Percentiles rank a stretch among this genome's conserved stretches.
Conservation (phyloP, 345 rosid species). For the Raphanus raphanistrum region DNA sequence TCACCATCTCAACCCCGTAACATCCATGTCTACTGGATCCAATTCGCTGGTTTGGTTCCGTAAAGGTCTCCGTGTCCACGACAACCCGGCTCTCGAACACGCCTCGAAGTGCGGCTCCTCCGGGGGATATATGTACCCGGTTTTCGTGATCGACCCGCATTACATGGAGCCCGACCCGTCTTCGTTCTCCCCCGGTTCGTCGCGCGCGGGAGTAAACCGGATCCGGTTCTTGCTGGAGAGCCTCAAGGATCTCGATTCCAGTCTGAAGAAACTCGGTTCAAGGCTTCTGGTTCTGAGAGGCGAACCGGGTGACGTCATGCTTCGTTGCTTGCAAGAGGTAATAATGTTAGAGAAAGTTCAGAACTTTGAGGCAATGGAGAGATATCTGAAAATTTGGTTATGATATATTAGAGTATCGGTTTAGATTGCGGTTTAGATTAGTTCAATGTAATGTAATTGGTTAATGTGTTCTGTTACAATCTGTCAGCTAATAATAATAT, state of each 20-base stretch:
- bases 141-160: constrained; percentile 84
- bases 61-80: constrained; percentile 90
- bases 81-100: constrained; percentile 80
- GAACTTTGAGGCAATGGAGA: neutral
- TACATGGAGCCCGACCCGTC: constrained; percentile 75
- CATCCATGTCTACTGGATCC: constrained; percentile 50
- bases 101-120: constrained; percentile 55
- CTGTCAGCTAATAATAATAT: no score
- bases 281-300: constrained; percentile 61
- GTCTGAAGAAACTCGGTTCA: constrained; percentile 64
- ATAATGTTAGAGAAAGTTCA: neutral
- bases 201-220: constrained; percentile 69
- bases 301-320: constrained; percentile 62
- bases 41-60: constrained; percentile 88
- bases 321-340: constrained; percentile 78
- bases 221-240: constrained; percentile 83
- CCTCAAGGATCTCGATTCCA: constrained; percentile 64
- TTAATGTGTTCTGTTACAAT: no score
- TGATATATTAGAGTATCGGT: no score
- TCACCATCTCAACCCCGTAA: constrained; percentile 17
- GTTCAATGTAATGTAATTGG: no score
- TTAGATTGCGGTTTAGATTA: no score
- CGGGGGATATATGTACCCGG: constrained; percentile 59
- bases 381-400: neutral
- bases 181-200: constrained; percentile 73